Percentiles rank a stretch among this genome's conserved stretches.
Conservation (phyloP, 208 protist species). For the Acanthamoeba pearcei region DNA sequence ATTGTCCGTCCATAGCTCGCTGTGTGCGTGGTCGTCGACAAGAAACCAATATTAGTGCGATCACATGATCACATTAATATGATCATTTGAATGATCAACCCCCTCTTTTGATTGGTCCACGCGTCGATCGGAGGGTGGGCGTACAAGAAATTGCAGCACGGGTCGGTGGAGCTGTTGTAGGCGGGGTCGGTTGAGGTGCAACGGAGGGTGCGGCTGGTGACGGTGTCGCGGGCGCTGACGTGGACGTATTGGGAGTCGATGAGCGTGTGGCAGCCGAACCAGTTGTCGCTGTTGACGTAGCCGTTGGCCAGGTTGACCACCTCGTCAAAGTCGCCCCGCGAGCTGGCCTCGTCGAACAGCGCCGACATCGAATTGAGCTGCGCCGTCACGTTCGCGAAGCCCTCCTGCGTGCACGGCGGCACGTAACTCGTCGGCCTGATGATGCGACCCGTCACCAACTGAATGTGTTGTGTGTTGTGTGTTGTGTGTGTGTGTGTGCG, state of each 20-base stretch:
- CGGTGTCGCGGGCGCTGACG: neutral
- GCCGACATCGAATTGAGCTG: constrained; percentile 1
- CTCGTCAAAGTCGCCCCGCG: neutral
- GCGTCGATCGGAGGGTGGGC: neutral
- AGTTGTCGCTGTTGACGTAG: neutral
- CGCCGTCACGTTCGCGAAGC: neutral
- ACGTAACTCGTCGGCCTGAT: neutral
- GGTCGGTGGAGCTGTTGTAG: neutral
- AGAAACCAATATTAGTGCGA: too few species aligned
- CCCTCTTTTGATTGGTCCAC: neutral
- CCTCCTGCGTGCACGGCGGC: neutral
- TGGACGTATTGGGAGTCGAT: neutral
- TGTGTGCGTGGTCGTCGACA: too few species aligned
- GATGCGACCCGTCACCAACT: neutral
- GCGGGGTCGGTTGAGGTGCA: neutral
- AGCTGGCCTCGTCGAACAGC: neutral
- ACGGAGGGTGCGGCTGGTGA: neutral
- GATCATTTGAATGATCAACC: neutral
- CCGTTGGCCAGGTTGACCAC: neutral
- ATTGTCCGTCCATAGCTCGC: neutral
- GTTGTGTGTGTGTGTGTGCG: neutral
- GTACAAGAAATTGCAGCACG: constrained; percentile 23
- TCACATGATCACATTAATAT: too few species aligned
- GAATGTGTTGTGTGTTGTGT: neutral
- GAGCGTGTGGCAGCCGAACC: neutral